Percentiles rank a stretch among this genome's conserved stretches.
phyloP scores from a whole-genome alignment of 257 asterid genomes.

The Ehretia macrophylla region DNA sequence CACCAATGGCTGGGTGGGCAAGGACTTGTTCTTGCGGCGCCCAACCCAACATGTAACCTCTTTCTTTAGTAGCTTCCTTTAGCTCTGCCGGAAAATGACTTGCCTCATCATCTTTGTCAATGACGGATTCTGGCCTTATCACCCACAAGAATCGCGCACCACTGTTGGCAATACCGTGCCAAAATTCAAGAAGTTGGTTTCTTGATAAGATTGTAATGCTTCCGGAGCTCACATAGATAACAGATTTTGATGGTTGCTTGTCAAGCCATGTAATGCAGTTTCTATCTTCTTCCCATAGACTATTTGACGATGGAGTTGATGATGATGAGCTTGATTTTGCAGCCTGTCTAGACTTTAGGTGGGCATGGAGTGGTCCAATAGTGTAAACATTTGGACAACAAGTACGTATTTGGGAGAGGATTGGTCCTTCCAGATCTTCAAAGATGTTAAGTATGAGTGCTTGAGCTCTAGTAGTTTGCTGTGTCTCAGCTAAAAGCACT shows the following conservation, averaged over 20 bases:
- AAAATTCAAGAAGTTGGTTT: conserved; percentile 25
- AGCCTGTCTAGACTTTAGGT: conserved; percentile 15
- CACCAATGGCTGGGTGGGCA: conserved; percentile 25
- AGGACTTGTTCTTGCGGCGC: conserved; percentile 30
- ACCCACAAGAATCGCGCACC: conserved; percentile 32
- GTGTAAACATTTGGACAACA: conserved; percentile 22
- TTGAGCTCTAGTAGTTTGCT: conserved; percentile 32
- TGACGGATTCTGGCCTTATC: conserved; percentile 10
- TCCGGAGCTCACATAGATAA: conserved; percentile 28
- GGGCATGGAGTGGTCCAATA: conserved; percentile 28
- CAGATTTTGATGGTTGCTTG: conserved; percentile 21
- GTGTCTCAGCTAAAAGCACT: conserved; percentile 23
- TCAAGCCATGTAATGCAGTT: conserved; percentile 30
- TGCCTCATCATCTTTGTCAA: neutral
- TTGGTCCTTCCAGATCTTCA: conserved; percentile 30
- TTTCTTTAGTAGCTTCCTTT: conserved; percentile 15
- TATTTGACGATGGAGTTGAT: neutral
- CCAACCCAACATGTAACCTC: conserved; percentile 28
- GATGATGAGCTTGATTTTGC: neutral
- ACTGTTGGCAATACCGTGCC: conserved; percentile 31
- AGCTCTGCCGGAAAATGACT: conserved; percentile 12
- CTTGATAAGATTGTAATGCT: conserved; percentile 16
- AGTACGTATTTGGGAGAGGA: conserved; percentile 19
- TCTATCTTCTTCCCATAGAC: conserved; percentile 18
- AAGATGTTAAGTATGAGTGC: conserved; percentile 42